A percentile compares a stretch with the other conserved stretches of the same genome.
Evolutionary conservation across 768 basidiomycete genomes (phyloP).

Genomic region (Tulasnella sp.): DNA sequence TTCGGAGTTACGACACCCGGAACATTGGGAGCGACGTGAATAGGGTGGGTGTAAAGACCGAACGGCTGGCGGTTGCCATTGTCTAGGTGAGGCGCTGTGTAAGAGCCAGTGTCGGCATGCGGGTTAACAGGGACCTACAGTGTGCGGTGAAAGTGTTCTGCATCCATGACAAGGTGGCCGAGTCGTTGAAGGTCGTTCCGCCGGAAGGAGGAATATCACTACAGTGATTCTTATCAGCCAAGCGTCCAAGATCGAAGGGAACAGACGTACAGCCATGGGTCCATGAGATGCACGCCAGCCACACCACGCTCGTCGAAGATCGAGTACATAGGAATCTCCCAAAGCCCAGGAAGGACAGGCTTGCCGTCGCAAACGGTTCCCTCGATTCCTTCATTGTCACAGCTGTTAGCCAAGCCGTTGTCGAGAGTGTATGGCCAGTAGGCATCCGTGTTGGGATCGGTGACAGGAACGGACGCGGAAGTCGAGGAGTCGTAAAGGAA

Average conservation of each 20-base stretch:
- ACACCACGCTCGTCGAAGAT: slow-evolving; percentile 65
- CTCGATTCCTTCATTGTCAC: slow-evolving; percentile 47
- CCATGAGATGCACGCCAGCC: slow-evolving; percentile 71
- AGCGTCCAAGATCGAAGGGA: slow-evolving; percentile 47
- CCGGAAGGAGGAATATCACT: slow-evolving; percentile 27
- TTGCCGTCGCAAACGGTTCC: slow-evolving; percentile 64
- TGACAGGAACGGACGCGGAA: slow-evolving; percentile 65
- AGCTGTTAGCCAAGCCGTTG: slow-evolving; percentile 78
- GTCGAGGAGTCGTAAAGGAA: slow-evolving; percentile 76
- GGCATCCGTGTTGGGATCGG: slow-evolving; percentile 67
- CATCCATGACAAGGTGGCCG: slow-evolving; percentile 71
- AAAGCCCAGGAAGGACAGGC: slow-evolving; percentile 74
- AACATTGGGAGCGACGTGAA: slow-evolving; percentile 62
- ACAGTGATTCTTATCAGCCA: slow-evolving; percentile 48
- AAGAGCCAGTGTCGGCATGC: not conserved
- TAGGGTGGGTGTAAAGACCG: slow-evolving; percentile 80
- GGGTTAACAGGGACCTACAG: slow-evolving; percentile 43
- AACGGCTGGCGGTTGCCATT: slow-evolving; percentile 75
- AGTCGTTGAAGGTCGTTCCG: slow-evolving; percentile 54
- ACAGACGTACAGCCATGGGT: slow-evolving; percentile 71
- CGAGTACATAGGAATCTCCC: slow-evolving; percentile 86
- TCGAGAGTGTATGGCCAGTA: slow-evolving; percentile 86
- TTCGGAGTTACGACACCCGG: slow-evolving; percentile 43
- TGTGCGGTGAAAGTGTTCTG: slow-evolving; percentile 72
- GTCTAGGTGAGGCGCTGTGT: slow-evolving; percentile 43